phyloP scores from a whole-genome alignment of 1,284 basidiomycete species.

The Ustilago tritici region DNA sequence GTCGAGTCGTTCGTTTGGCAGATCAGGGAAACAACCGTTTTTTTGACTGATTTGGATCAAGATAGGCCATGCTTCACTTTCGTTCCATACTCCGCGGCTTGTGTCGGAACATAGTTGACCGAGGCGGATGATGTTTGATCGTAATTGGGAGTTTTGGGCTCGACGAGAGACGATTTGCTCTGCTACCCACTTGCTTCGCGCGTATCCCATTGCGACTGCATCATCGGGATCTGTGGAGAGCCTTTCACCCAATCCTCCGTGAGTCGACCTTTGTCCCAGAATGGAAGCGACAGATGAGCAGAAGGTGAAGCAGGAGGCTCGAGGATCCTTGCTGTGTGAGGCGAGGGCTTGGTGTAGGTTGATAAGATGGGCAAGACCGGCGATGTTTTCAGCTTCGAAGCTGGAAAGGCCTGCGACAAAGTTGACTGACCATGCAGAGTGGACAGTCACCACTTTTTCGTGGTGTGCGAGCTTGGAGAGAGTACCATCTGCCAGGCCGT shows the following conservation, averaged over 20 bases:
- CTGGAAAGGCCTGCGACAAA: conserved; percentile 48
- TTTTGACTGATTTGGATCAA: conserved; percentile 72
- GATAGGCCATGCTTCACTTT: conserved; percentile 73
- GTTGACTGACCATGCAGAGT: conserved; percentile 63
- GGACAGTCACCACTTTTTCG: conserved; percentile 29
- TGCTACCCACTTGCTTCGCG: conserved; percentile 74
- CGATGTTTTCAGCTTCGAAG: conserved; percentile 53
- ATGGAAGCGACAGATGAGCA: conserved; percentile 69
- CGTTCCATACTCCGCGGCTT: conserved; percentile 75
- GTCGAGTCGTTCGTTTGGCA: conserved; percentile 69
- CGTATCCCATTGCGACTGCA: conserved; percentile 44
- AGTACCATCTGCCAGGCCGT: conserved; percentile 4
- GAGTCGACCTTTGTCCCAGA: not conserved
- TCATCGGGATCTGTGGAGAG: conserved; percentile 7
- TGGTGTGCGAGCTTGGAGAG: not conserved
- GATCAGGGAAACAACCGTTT: conserved; percentile 72
- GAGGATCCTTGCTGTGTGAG: conserved; percentile 65
- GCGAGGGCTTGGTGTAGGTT: conserved; percentile 67
- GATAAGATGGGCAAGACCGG: conserved; percentile 25
- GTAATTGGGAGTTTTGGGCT: not conserved
- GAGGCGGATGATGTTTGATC: conserved; percentile 61
- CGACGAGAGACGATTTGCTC: conserved; percentile 73
- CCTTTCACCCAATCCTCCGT: conserved; percentile 3
- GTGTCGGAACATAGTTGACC: conserved; percentile 75
- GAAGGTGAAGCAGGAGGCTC: conserved; percentile 71